Evolutionary conservation across 108 stramenopile species (phyloP), one percentile per base, ranked within the genome.

Genomic region (Cyclotella choctawhatcheeana): DNA sequence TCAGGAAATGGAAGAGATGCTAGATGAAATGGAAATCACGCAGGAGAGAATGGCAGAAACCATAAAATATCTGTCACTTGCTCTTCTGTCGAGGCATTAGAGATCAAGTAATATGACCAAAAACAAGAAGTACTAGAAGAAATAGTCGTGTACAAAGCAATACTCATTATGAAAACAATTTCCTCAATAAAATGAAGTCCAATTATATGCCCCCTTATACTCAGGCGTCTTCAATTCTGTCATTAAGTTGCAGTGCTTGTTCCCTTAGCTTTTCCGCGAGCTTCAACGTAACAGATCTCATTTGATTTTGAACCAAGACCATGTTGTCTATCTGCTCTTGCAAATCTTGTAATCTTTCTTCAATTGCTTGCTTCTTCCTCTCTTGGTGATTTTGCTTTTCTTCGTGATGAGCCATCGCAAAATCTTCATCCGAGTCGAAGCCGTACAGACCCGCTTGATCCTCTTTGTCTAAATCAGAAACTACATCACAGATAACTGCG

Each of bases 401-500:
- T 26, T 12, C 2, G 5, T 65, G 13, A 14, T 44, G 40, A 48
- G 43, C 63, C 44, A 44, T 44, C 13, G 50, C 65, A 50, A 16
- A 33, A 21, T 52, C 32, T 31, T 16, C 47, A 20, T 37, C n/a
- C 32, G 33, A 33, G 52, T 31, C 50, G 52, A 50, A 26, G 24
- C 65, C 50, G 22, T 50, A 31, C 14, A 66, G 32, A 27, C 45
- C 48, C n/a, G 47, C 50, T 52, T 50, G 33, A 27, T 52, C 50
- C 2, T 45, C 50, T 34, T 20, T 33, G 33, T 48, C 47, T 31
- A 66, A 52, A 66, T 50, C 32, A 22, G 45, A 29, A 2, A 66
- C 47, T 18, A 80, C 84, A 35, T 81, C 76, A 50, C 74, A 85
- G 27, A 85, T 68, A 25, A 85, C 79, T 31, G 75, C 84, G 70